phyloP scores from a whole-genome alignment of 73 alveolate species.

The Uronychia setigera region DNA sequence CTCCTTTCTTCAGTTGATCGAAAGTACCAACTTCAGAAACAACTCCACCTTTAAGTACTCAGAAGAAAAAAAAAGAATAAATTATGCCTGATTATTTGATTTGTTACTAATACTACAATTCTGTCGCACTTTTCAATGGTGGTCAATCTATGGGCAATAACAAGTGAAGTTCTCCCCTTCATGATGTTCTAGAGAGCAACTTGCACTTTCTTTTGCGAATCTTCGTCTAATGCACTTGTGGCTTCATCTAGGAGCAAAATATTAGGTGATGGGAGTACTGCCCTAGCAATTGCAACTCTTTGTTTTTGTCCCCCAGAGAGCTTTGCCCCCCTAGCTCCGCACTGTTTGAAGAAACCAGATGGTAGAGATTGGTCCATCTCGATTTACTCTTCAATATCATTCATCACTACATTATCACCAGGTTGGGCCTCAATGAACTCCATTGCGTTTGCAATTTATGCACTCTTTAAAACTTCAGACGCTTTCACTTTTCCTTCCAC shows the following conservation, averaged over 20 bases:
- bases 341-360: slow-evolving; percentile 44
- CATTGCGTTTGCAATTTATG: slow-evolving; percentile 28
- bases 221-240: slow-evolving; percentile 90
- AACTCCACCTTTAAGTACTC: slow-evolving; percentile 69
- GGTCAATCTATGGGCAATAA: slow-evolving; percentile 88
- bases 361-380: slow-evolving; percentile 6
- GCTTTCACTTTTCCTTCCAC: slow-evolving; percentile 66
- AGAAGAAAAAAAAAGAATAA: too few species aligned
- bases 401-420: background rate
- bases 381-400: slow-evolving; percentile 24
- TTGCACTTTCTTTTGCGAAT: slow-evolving; percentile 77
- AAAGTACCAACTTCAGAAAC: slow-evolving; percentile 75
- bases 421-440: slow-evolving; percentile 39
- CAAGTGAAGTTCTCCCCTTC: slow-evolving; percentile 80
- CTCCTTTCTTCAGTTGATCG: slow-evolving; percentile 58
- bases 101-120: too few species aligned
- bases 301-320: slow-evolving; percentile 95
- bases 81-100: too few species aligned
- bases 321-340: slow-evolving; percentile 74
- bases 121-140: slow-evolving; percentile 79
- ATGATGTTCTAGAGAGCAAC: slow-evolving; percentile 78
- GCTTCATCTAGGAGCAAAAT: slow-evolving; percentile 90
- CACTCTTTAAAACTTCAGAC: slow-evolving; percentile 72
- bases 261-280: slow-evolving; percentile 76
- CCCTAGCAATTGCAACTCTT: slow-evolving; percentile 93